These are phyloP conservation scores for Aureobasidium sp. DNA, from an alignment of 2,329 filamentous ascomycete genomes.

Conservation along the genomic window DNA sequence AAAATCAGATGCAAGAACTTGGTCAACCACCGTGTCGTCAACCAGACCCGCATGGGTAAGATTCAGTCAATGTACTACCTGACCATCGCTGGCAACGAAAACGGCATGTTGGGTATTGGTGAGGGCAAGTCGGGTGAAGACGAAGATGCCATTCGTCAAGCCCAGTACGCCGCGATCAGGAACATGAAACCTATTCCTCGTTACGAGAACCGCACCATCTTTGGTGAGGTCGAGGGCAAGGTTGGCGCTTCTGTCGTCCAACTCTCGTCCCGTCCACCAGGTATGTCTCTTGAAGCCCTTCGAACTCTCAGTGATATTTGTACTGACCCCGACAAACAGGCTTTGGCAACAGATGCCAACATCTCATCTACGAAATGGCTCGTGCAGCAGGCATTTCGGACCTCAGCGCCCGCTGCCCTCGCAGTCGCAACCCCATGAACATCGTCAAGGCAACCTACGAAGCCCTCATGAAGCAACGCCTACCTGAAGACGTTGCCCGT, in stretches of 20 bases:
- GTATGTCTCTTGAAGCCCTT: slow-evolving; percentile 43
- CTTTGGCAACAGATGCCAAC: slow-evolving; percentile 86
- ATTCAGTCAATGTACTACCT: slow-evolving; percentile 69
- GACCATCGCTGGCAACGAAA: slow-evolving; percentile 76
- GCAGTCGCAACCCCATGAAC: slow-evolving; percentile 95
- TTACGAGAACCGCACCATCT: slow-evolving; percentile 90
- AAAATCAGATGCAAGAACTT: slow-evolving; percentile 63
- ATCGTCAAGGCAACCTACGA: slow-evolving; percentile 85
- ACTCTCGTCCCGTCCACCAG: slow-evolving; percentile 76
- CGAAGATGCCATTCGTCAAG: slow-evolving; percentile 61
- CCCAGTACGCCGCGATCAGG: slow-evolving; percentile 71
- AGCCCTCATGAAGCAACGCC: slow-evolving; percentile 72
- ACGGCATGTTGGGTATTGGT: slow-evolving; percentile 81
- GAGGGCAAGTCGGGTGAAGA: slow-evolving; percentile 80
- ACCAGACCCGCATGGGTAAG: slow-evolving; percentile 96
- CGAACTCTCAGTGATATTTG: background rate
- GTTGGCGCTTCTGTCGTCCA: slow-evolving; percentile 80
- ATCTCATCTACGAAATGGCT: slow-evolving; percentile 91
- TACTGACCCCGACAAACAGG: slow-evolving; percentile 45
- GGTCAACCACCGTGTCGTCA: slow-evolving; percentile 67
- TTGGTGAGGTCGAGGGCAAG: slow-evolving; percentile 75
- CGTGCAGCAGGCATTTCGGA: slow-evolving; percentile 81
- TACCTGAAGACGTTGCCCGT: slow-evolving; percentile 84
- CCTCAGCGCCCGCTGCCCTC: slow-evolving; percentile 72
- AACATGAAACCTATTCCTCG: slow-evolving; percentile 89